Conservation (phyloP, 2,329 filamentous ascomycete genomes). For the Paecilomyces sp. region DNA sequence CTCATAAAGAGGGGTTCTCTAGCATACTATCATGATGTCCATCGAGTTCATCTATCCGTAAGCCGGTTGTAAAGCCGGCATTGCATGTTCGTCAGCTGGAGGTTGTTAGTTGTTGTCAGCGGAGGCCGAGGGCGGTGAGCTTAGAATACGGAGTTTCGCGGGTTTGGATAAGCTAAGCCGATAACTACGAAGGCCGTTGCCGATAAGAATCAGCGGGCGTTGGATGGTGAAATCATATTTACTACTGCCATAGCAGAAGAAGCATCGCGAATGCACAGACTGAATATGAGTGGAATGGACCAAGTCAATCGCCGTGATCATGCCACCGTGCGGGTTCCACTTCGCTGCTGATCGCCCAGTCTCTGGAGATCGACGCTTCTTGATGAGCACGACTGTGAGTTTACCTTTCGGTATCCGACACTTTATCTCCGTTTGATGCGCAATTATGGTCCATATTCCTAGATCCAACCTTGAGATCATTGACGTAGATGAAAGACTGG, state of each 20-base stretch:
- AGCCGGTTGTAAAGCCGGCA: neutral
- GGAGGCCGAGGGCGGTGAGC: neutral
- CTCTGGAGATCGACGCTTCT: neutral
- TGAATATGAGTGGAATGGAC: neutral
- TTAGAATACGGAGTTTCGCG: neutral
- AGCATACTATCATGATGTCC: neutral
- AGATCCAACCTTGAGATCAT: neutral
- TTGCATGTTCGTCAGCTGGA: neutral
- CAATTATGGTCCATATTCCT: neutral
- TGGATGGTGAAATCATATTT: neutral
- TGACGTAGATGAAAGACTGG: neutral
- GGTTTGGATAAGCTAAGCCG: neutral
- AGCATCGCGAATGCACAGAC: neutral
- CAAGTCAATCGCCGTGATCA: neutral
- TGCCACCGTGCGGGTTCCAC: neutral
- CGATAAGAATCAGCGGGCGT: neutral
- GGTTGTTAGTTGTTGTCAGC: neutral
- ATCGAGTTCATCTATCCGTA: neutral
- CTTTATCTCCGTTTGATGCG: neutral
- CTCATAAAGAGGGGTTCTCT: neutral
- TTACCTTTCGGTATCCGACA: neutral
- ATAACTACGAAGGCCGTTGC: neutral
- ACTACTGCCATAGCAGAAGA: neutral
- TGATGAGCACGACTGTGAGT: neutral
- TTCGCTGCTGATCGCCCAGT: neutral